Evolutionary conservation across 495 filamentous ascomycete genomes (phyloP).

Genomic region (Penicillium flavigenum): DNA sequence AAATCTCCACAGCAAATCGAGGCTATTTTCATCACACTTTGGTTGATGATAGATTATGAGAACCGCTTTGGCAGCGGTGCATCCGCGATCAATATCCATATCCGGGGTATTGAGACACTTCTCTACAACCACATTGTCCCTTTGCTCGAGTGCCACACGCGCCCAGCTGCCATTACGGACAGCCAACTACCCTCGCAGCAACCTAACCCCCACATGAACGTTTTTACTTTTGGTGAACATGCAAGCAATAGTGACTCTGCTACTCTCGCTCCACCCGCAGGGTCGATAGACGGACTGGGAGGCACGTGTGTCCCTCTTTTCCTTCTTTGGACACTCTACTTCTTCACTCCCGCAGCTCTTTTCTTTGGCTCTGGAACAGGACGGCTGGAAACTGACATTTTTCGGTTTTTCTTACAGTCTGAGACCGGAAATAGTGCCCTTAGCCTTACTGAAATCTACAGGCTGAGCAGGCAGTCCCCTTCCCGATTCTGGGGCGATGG

Average conservation of each 20-base stretch:
- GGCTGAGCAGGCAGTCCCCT: constrained; percentile 35
- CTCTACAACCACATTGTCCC: constrained; percentile 36
- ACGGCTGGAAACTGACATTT: constrained; percentile 28
- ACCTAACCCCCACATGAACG: not conserved
- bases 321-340: constrained; percentile 38
- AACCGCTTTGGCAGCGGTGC: constrained; percentile 36
- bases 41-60: constrained; percentile 41
- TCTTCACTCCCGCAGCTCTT: constrained; percentile 32
- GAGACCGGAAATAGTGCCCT: constrained; percentile 16
- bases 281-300: constrained; percentile 14
- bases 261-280: not conserved
- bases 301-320: constrained; percentile 34
- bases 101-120: constrained; percentile 31
- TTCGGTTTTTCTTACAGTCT: constrained; percentile 27
- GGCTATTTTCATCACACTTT: constrained; percentile 37
- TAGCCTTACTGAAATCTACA: constrained; percentile 29
- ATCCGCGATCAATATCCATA: constrained; percentile 36
- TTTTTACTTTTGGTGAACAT: not conserved
- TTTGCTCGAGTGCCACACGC: constrained; percentile 18
- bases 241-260: not conserved
- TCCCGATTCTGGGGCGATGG: constrained; percentile 35
- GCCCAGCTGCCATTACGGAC: not conserved
- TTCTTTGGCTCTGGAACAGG: constrained; percentile 25
- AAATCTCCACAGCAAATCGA: constrained; percentile 31
- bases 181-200: not conserved